Evolutionary conservation across 176 grass and related monocot species (phyloP).

Genomic region (Bolboschoenus planiculmis): DNA sequence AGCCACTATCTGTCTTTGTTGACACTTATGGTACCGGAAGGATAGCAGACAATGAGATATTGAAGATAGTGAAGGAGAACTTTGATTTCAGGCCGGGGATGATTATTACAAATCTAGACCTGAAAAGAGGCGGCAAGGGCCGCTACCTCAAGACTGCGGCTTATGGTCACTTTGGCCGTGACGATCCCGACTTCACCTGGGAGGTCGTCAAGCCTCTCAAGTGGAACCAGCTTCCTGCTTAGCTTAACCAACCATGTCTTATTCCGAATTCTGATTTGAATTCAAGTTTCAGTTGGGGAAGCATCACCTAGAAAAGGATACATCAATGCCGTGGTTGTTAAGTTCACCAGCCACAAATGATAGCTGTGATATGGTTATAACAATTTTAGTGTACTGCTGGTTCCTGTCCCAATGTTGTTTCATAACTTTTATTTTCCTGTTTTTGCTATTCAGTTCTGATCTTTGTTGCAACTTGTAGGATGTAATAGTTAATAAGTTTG

Average conservation of each 20-base stretch:
- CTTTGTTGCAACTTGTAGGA: not conserved
- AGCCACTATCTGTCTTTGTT: constrained; percentile 30
- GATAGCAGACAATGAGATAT: constrained; percentile 32
- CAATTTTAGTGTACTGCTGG: not conserved
- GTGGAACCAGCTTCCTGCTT: constrained; percentile 20
- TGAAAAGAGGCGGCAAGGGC: constrained; percentile 26
- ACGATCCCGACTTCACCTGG: constrained; percentile 43
- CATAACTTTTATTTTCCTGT: not conserved
- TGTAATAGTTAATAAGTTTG: not conserved
- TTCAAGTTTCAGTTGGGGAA: not conserved
- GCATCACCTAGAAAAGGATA: not conserved
- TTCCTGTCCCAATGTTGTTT: not conserved
- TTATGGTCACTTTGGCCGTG: constrained; percentile 40
- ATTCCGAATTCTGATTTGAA: not conserved
- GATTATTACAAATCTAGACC: constrained; percentile 37
- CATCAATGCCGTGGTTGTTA: not conserved
- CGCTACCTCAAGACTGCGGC: constrained; percentile 34
- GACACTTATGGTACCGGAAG: constrained; percentile 39
- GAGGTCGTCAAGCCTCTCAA: constrained; percentile 35
- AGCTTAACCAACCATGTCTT: not conserved
- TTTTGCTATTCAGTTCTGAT: not conserved
- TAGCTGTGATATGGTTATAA: not conserved
- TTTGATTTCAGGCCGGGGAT: constrained; percentile 46
- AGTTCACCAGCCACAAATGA: not conserved
- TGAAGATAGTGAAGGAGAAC: constrained; percentile 37